Conservation (phyloP, 2,329 filamentous ascomycete genomes). For the Nothopassalora personata region DNA sequence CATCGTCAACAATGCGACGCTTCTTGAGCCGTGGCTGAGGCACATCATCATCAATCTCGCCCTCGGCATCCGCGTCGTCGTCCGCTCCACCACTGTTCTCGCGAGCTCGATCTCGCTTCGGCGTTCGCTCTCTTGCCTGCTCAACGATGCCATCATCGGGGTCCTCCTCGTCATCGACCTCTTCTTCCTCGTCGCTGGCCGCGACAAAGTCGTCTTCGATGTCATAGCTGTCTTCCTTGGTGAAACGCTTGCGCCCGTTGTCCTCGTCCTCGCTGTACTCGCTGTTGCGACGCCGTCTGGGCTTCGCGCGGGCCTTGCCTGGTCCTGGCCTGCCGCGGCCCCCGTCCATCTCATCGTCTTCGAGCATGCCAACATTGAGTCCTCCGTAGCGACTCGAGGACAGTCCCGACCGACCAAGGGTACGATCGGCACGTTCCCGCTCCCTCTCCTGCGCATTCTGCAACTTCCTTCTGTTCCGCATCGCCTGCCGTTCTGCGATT, state of each 20-base stretch:
- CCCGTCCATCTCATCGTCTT: slow-evolving; percentile 50
- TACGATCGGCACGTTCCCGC: slow-evolving; percentile 51
- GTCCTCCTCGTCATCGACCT: slow-evolving; percentile 53
- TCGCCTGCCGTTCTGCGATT: slow-evolving; percentile 66
- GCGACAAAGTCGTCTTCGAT: slow-evolving; percentile 75
- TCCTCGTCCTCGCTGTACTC: slow-evolving; percentile 69
- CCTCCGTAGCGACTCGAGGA: slow-evolving; percentile 46
- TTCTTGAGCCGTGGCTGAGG: slow-evolving; percentile 36
- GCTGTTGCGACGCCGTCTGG: slow-evolving; percentile 35
- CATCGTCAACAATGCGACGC: slow-evolving; percentile 43
- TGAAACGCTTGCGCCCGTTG: slow-evolving; percentile 61
- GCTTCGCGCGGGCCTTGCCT: slow-evolving; percentile 31
- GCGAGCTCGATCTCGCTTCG: slow-evolving; percentile 34
- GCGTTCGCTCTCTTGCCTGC: slow-evolving; percentile 29
- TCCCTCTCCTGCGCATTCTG: slow-evolving; percentile 64
- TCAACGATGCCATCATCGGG: slow-evolving; percentile 44
- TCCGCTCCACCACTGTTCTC: slow-evolving; percentile 11
- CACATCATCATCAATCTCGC: slow-evolving; percentile 32
- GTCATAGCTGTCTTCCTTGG: slow-evolving; percentile 69
- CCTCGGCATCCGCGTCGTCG: slow-evolving; percentile 35
- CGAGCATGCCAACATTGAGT: slow-evolving; percentile 64
- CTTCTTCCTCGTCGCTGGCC: slow-evolving; percentile 64
- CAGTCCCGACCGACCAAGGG: slow-evolving; percentile 46
- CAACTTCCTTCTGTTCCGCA: slow-evolving; percentile 53
- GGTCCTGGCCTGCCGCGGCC: slow-evolving; percentile 23